Evolutionary conservation across 2,329 filamentous ascomycete genomes (phyloP), one percentile per base, ranked within the genome.

Genomic region (Talaromyces sp.): DNA sequence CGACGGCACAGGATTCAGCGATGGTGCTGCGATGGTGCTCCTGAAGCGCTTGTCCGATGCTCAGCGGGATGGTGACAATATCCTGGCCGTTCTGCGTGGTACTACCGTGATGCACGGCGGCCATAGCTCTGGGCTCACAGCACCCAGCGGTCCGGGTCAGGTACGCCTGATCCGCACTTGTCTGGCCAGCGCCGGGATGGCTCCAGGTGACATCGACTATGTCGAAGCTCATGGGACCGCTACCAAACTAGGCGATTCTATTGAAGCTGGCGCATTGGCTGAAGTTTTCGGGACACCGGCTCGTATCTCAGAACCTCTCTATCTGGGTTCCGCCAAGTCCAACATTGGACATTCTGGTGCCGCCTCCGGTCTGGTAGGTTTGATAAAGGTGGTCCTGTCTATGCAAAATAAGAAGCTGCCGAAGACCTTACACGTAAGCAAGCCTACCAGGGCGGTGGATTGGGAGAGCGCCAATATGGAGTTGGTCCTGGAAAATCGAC

Each of bases 71-170:
- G 60, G 62, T 0, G 64, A 68, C 46, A 32, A 61, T 8, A 64
- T 69, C 6, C 63, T 65, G 1, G 53, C 65, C 3, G 46, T 59
- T 3, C 63, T 69, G n/a, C 64, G 65, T 11, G 54, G 35, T 0
- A 58, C 48, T 1, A 65, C 64, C 0, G 56, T 65, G 3, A 69
- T 69, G 24, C 70, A 73, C 27, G 68, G 66, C 7, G 68, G 70
- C 3, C 70, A 77, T 32, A 87, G 84, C 1, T 72, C 69, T 27
- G 82, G 82, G 0, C 80, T 85, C 61, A 84, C 82, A 0, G 77
- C 82, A 69, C 83, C 83, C 0, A 84, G 74, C 58, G 67, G 73
- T 3, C 58, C 68, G 3, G 77, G 79, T 1, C 81, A 83, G 65
- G 70, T n/a, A 26, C 3, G 21, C 10, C 21, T 57, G n/a, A 26